phyloP scores from a whole-genome alignment of 345 rosid species.

The Eucalyptus grandis region DNA sequence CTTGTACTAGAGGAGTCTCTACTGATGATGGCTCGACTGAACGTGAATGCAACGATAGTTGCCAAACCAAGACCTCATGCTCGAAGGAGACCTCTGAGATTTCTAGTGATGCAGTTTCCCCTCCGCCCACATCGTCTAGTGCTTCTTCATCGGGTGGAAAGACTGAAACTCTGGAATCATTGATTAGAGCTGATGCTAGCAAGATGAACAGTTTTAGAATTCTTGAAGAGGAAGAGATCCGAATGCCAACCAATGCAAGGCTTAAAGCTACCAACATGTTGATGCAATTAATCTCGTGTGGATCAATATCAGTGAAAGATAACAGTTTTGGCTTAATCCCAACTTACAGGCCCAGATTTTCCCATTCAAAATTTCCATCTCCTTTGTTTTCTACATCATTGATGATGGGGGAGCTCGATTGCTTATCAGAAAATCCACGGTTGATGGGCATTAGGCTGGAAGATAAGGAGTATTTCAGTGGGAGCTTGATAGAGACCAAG shows the following conservation, averaged over 20 bases:
- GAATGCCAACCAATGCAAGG: constrained; percentile 47
- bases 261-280: constrained; percentile 68
- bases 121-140: constrained; percentile 54
- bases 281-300: constrained; percentile 93
- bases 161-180: constrained; percentile 83
- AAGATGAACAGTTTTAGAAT: constrained; percentile 90
- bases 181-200: constrained; percentile 80
- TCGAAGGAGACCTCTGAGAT: constrained; percentile 33
- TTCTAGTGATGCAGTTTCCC: constrained; percentile 49
- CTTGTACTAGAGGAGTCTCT: constrained; percentile 84
- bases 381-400: constrained; percentile 65
- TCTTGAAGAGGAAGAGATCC: constrained; percentile 67
- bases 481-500: constrained; percentile 80
- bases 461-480: constrained; percentile 90
- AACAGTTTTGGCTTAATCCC: constrained; percentile 82
- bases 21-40: constrained; percentile 60
- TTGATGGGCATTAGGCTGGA: constrained; percentile 58
- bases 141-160: constrained; percentile 64
- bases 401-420: constrained; percentile 73
- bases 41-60: constrained; percentile 12
- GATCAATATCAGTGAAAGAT: constrained; percentile 92
- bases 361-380: constrained; percentile 55
- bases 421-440: constrained; percentile 75
- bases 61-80: constrained; percentile 17
- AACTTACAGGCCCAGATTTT: constrained; percentile 57